Evolutionary conservation across 2,329 filamentous ascomycete genomes (phyloP), one percentile per base, ranked within the genome.

Genomic region (Aspergillus awamori): DNA sequence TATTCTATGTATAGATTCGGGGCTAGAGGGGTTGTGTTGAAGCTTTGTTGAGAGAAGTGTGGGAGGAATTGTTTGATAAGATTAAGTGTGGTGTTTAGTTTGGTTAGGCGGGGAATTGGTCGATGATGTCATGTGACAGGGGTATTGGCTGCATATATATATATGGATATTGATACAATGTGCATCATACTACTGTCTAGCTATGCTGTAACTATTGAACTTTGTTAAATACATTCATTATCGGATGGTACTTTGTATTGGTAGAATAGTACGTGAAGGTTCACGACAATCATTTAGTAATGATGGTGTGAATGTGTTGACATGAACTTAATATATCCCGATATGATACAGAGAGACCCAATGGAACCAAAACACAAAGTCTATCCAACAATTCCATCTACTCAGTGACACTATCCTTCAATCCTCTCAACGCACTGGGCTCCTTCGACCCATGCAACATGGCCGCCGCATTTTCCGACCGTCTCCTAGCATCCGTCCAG

Each of bases 401-500:
- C 68, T 78, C 76, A 20, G 75, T 79, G 51, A 78, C 72, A 67
- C 76, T 75, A 41, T 76, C 73, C 68, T 72, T 68, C 36, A 76
- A 70, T 51, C 65, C 69, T 15, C 74, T 63, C 61, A 76, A 60
- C 11, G 74, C 69, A 66, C 72, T 76, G 15, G 69, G 68, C 61
- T 74, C 74, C 58, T 71, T 73, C 45, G 70, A 69, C 4, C 68
- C 67, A 2, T 68, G 69, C 20, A 77, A 65, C 65, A 78, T 81
- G 49, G 79, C 78, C 51, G 78, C 76, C 11, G 87, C 82, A 67
- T 82, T 80, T 65, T 81, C 76, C 3, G 84, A 85, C 60, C 86
- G 74, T 65, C 86, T 76, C 53, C 85, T 75, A 5, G 86, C 86
- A 77, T 88, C 86, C 15, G 87, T 80, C 73, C 87, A 89, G 72